Percentiles rank a stretch among this genome's conserved stretches.
These are phyloP conservation scores for Pythium chondricola DNA, from an alignment of 352 stramenopile species.

Conservation along the genomic window DNA sequence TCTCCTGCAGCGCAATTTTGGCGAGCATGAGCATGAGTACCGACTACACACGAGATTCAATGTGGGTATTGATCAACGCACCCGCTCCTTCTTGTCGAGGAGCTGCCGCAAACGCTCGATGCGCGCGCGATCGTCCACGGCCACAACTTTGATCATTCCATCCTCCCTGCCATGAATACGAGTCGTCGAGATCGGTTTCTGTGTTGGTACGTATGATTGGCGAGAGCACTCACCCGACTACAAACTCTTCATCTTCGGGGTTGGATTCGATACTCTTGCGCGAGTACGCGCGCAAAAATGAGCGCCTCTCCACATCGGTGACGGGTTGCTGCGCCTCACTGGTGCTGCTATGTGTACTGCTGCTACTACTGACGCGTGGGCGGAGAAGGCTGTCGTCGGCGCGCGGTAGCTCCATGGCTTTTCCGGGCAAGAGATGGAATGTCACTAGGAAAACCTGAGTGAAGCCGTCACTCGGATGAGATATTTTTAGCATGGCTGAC, in stretches of 20 bases:
- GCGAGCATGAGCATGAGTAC: too few relatives aligned
- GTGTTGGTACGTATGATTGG: too few relatives aligned
- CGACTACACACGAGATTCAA: too few relatives aligned
- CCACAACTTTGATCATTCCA: constrained; percentile 34
- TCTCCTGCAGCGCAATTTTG: constrained; percentile 43
- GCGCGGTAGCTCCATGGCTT: constrained; percentile 4
- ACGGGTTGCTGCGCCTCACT: not conserved
- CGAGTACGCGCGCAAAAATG: constrained; percentile 22
- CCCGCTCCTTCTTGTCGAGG: constrained; percentile 45
- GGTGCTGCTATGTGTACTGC: constrained; percentile 1
- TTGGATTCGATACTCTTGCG: constrained; percentile 30
- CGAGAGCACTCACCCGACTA: constrained; percentile 47
- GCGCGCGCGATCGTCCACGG: constrained; percentile 44
- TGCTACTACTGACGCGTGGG: constrained; percentile 14
- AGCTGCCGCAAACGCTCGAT: constrained; percentile 35
- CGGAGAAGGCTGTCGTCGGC: not conserved
- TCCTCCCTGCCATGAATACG: constrained; percentile 67
- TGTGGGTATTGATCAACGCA: too few relatives aligned
- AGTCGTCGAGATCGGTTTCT: too few relatives aligned
- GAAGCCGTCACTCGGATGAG: not conserved
- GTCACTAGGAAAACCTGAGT: not conserved
- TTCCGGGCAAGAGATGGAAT: not conserved
- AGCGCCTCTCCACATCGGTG: constrained; percentile 19
- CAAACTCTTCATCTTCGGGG: constrained; percentile 51
- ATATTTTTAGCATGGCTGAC: not conserved